Conservation (phyloP, 176 grass and related monocot species). For the Paspalum notatum region DNA sequence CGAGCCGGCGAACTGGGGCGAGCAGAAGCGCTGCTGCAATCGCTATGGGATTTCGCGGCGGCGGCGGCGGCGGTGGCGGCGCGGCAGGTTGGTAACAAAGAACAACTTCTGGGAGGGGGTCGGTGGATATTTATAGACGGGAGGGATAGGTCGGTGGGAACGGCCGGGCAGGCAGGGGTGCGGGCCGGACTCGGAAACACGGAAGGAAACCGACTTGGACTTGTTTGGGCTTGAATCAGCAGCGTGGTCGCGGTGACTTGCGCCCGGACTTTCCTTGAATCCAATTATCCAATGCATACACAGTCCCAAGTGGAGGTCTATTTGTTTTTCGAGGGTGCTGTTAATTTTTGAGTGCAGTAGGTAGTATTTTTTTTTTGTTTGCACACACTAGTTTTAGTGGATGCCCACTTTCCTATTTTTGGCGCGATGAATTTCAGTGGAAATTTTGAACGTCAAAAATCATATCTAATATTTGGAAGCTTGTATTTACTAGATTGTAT, state of each 20-base stretch:
- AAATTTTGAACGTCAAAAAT: no score
- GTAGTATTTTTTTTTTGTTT: no score
- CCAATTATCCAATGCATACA: no score
- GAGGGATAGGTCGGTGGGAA: slow-evolving; percentile 18
- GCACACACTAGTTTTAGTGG: no score
- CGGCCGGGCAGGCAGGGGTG: neutral
- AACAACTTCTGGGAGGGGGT: neutral
- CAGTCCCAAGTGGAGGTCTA: no score
- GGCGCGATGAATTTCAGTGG: no score
- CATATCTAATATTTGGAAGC: no score
- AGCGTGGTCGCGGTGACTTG: neutral
- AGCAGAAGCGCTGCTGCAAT: neutral
- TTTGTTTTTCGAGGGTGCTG: no score
- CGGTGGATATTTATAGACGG: slow-evolving; percentile 30
- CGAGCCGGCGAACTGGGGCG: no score
- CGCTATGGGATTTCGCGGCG: neutral
- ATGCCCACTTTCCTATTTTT: no score
- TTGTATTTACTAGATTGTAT: no score
- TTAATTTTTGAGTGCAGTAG: no score
- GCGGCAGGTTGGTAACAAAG: neutral
- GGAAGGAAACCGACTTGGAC: neutral
- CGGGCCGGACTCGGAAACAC: neutral
- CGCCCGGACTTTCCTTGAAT: neutral
- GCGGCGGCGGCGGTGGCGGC: neutral
- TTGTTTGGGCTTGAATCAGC: neutral